Evolutionary conservation across 2,329 filamentous ascomycete species (phyloP), one percentile per base, ranked within the genome.

Genomic region (Stromatinia cepivora): DNA sequence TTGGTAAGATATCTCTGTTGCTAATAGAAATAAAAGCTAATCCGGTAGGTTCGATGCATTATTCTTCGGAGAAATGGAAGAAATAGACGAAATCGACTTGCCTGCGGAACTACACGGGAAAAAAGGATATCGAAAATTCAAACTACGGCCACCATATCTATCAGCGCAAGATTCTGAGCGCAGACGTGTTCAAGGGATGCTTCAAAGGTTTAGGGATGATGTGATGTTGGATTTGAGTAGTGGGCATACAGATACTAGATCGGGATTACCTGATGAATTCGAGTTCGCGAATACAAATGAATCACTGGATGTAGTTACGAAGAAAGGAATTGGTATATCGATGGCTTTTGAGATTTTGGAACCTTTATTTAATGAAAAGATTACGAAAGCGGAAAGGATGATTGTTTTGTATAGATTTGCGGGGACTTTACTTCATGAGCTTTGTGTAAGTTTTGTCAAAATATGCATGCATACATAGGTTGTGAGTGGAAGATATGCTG

Each of bases 311-410:
- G 10, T 45, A 45, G 36, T 45, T 3, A 56, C 50, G 4, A n/a
- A 34, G 11, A n/a, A 48, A 52, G 54, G 45, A 46, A 67, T 67
- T 31, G 42, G 53, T 17, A 59, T 59, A 22, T 48, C n/a, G 10
- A 48, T 67, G 36, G 65, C 53, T 13, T 67, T 67, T 28, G 65
- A 67, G 15, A 39, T 67, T 11, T 52, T 67, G 20, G 53, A 67
- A 34, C 65, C 65, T 1, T 34, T 67, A n/a, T 59, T 67, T 8
- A 58, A 67, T 67, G n/a, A 5, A 15, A 58, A 48, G 52, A 61
- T 67, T 28, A 67, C 65, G 3, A 39, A 67, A 3, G 65, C 54
- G n/a, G 65, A 67, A 3, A 22, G 45, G 15, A 36, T 48, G 52
- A 52, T 61, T 25, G 45, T 58, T 36, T 8, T 11, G 15, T 67